Percentiles rank a stretch among this genome's conserved stretches.
Conservation (phyloP, 768 basidiomycete species). For the Tephrocybe rancida region DNA sequence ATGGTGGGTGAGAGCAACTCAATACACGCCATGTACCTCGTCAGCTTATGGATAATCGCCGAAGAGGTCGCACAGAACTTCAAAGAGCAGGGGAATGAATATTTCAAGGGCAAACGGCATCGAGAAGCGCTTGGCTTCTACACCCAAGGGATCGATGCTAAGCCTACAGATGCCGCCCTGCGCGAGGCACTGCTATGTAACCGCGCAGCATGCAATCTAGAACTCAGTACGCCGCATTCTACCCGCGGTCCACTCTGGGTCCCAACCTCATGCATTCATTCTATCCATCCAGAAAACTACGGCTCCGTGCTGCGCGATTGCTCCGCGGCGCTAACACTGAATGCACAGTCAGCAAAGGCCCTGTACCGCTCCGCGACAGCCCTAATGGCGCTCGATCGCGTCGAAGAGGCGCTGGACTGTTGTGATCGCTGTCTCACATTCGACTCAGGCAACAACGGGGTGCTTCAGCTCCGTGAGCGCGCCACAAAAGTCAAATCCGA, state of each 20-base stretch:
- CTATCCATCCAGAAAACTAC: constrained; percentile 73
- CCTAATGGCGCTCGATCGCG: constrained; percentile 69
- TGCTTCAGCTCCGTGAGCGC: constrained; percentile 51
- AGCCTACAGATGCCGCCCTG: constrained; percentile 63
- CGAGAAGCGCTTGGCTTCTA: constrained; percentile 91
- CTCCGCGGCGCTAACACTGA: constrained; percentile 66
- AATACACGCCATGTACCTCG: background rate
- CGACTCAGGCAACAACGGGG: constrained; percentile 57
- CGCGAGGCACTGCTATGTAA: constrained; percentile 80
- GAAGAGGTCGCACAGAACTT: constrained; percentile 90
- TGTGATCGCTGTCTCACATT: constrained; percentile 68
- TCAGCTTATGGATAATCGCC: background rate
- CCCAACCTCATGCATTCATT: background rate
- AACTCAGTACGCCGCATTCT: constrained; percentile 59
- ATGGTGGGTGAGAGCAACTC: constrained; percentile 68
- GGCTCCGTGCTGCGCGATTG: constrained; percentile 87
- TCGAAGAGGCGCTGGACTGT: constrained; percentile 84
- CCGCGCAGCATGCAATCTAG: constrained; percentile 91
- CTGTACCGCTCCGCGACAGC: constrained; percentile 85
- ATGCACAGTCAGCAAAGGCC: constrained; percentile 75
- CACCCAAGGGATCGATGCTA: constrained; percentile 84
- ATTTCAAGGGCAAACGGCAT: constrained; percentile 84
- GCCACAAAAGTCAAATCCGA: constrained; percentile 46
- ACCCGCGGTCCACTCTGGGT: background rate
- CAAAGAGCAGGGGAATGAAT: constrained; percentile 95